phyloP scores from a whole-genome alignment of 495 filamentous ascomycete genomes.

The Annulohypoxylon stygium region DNA sequence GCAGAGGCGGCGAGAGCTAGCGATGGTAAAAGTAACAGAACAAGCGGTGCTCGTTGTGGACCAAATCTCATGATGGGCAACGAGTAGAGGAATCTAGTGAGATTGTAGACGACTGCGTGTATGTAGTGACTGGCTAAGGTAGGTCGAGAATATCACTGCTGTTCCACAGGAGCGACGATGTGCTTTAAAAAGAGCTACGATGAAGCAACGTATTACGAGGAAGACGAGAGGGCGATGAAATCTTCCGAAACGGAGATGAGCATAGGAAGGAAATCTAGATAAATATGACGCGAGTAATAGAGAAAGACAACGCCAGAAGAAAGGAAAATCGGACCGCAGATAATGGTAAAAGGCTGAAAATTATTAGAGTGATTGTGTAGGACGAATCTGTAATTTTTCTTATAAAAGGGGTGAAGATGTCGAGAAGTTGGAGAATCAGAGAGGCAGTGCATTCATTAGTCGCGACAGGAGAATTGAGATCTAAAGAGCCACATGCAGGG shows the following conservation, averaged over 20 bases:
- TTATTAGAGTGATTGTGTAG: slow-evolving; percentile 25
- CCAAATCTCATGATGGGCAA: slow-evolving; percentile 58
- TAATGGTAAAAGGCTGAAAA: slow-evolving; percentile 15
- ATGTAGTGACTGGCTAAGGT: neutral
- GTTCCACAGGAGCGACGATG: neutral
- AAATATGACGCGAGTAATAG: slow-evolving; percentile 10
- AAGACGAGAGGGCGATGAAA: neutral
- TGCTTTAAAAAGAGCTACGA: slow-evolving; percentile 7
- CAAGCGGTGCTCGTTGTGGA: slow-evolving; percentile 55
- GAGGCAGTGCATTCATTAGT: slow-evolving; percentile 11
- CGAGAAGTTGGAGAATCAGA: slow-evolving; percentile 19
- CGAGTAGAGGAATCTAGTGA: neutral
- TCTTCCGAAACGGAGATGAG: slow-evolving; percentile 1
- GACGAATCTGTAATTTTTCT: slow-evolving; percentile 18
- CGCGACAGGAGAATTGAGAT: neutral
- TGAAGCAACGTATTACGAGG: neutral
- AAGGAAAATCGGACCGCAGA: slow-evolving; percentile 12
- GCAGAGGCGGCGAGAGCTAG: slow-evolving; percentile 55
- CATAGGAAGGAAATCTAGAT: slow-evolving; percentile 7
- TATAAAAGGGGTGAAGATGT: slow-evolving; percentile 34
- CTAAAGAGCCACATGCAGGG: neutral
- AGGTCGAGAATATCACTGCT: neutral
- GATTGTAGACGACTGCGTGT: neutral
- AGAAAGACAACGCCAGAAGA: slow-evolving; percentile 24
- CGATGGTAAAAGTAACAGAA: slow-evolving; percentile 62